phyloP scores from a whole-genome alignment of 2,329 filamentous ascomycete species.

The Blumeriella jaapii region DNA sequence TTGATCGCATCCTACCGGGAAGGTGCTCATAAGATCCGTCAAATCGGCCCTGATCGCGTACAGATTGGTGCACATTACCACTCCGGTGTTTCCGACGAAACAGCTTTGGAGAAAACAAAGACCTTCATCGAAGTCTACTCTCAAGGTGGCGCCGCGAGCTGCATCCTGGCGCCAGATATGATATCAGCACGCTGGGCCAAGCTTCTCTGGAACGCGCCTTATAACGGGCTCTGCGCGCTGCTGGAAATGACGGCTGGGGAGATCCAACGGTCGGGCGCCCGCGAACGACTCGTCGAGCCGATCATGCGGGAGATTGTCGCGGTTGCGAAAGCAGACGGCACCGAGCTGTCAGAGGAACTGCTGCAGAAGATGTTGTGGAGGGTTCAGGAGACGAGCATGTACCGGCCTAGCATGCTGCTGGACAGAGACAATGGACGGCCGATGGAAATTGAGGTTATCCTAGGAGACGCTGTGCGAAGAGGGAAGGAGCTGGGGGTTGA shows the following conservation, averaged over 20 bases:
- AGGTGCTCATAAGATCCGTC: slow-evolving; percentile 9
- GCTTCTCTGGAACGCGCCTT: slow-evolving; percentile 18
- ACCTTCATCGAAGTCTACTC: slow-evolving; percentile 16
- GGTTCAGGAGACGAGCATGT: slow-evolving; percentile 8
- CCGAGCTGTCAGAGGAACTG: slow-evolving; percentile 14
- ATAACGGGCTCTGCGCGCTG: slow-evolving; percentile 17
- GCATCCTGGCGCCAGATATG: slow-evolving; percentile 15
- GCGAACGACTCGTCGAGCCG: slow-evolving; percentile 16
- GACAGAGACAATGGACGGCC: slow-evolving; percentile 38
- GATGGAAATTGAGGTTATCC: slow-evolving; percentile 43
- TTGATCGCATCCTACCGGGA: slow-evolving; percentile 15
- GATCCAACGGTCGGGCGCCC: slow-evolving; percentile 16
- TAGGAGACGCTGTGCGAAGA: slow-evolving; percentile 39
- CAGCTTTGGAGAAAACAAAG: slow-evolving; percentile 7
- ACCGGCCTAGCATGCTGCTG: slow-evolving; percentile 34
- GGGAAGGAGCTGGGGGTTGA: slow-evolving; percentile 36
- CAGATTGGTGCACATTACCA: slow-evolving; percentile 18
- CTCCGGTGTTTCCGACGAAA: slow-evolving; percentile 11
- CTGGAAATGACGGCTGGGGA: slow-evolving; percentile 15
- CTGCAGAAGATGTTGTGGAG: slow-evolving; percentile 10
- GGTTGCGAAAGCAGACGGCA: slow-evolving; percentile 16
- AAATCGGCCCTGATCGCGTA: slow-evolving; percentile 12
- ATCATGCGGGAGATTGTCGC: slow-evolving; percentile 22
- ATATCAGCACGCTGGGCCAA: slow-evolving; percentile 15
- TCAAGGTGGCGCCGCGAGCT: slow-evolving; percentile 10